Conservation (phyloP, 2,329 filamentous ascomycete species). For the Colletotrichum camelliae region DNA sequence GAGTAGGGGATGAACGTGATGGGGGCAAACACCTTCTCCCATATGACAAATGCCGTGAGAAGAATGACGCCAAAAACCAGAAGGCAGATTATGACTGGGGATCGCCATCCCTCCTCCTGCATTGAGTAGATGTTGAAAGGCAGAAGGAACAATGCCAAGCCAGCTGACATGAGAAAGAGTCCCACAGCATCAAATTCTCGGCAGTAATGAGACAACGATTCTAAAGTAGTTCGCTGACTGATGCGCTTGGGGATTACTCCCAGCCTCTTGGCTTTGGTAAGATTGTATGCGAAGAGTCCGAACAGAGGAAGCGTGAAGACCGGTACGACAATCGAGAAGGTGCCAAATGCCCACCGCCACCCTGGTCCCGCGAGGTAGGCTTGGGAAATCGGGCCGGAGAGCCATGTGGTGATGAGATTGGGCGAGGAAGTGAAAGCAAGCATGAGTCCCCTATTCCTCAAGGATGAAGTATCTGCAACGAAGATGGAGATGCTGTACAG, state of each 20-base stretch:
- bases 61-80: conserved; percentile 56
- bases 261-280: not conserved
- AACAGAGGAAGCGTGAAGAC: not conserved
- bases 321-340: not conserved
- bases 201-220: not conserved
- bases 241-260: not conserved
- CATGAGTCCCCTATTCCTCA: not conserved
- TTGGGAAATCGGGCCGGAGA: not conserved
- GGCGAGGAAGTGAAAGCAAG: not conserved
- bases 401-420: not conserved
- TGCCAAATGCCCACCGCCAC: not conserved
- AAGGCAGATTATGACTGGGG: conserved; percentile 49
- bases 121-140: conserved; percentile 48
- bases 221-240: not conserved
- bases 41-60: conserved; percentile 47
- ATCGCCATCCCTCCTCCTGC: conserved; percentile 43
- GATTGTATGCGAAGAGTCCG: not conserved
- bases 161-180: conserved; percentile 54
- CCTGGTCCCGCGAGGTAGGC: not conserved
- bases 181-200: conserved; percentile 36
- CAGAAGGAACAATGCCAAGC: conserved; percentile 56
- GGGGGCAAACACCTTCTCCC: conserved; percentile 58
- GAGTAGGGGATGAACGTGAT: conserved; percentile 56
- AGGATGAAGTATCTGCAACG: not conserved
- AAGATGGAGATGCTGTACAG: not conserved